Evolutionary conservation across 441 rosid genomes (phyloP).

Genomic region (Adansonia grandidieri): DNA sequence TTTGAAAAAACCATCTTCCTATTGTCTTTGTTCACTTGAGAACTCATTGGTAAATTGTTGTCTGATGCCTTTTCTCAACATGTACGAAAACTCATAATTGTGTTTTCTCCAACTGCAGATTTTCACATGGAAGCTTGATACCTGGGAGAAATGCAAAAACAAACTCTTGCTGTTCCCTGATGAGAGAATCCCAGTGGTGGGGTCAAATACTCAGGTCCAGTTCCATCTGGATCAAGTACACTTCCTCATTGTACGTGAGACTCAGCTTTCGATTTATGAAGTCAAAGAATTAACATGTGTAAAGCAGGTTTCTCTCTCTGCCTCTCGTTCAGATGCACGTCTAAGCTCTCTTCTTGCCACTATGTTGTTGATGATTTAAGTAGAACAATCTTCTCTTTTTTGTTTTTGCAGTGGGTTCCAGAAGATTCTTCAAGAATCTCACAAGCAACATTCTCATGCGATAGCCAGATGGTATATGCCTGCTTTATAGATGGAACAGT

Average conservation of each 20-base stretch:
- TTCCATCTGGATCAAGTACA: conserved; percentile 56
- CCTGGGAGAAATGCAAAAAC: conserved; percentile 49
- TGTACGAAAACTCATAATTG: not conserved
- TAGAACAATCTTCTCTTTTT: not conserved
- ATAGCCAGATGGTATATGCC: conserved; percentile 55
- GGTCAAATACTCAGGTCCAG: conserved; percentile 48
- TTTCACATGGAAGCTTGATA: conserved; percentile 45
- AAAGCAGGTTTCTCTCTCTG: conserved; percentile 40
- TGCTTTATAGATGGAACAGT: conserved; percentile 54
- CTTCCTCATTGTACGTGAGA: conserved; percentile 51
- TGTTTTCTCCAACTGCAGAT: conserved; percentile 38
- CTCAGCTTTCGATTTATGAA: conserved; percentile 51
- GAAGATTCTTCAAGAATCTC: conserved; percentile 41
- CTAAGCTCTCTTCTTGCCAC: not conserved
- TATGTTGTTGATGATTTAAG: not conserved
- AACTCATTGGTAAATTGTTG: not conserved
- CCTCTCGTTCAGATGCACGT: not conserved
- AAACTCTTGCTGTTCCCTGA: conserved; percentile 43
- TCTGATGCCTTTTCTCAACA: not conserved
- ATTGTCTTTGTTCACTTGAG: not conserved
- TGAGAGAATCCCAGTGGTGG: conserved; percentile 25
- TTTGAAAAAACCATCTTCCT: not conserved
- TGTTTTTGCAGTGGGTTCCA: conserved; percentile 49
- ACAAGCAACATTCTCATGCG: conserved; percentile 61
- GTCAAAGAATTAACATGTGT: conserved; percentile 45